Percentiles rank a stretch among this genome's conserved stretches.
Evolutionary conservation across 495 filamentous ascomycete species (phyloP).

Genomic region (Xylaria scruposa): DNA sequence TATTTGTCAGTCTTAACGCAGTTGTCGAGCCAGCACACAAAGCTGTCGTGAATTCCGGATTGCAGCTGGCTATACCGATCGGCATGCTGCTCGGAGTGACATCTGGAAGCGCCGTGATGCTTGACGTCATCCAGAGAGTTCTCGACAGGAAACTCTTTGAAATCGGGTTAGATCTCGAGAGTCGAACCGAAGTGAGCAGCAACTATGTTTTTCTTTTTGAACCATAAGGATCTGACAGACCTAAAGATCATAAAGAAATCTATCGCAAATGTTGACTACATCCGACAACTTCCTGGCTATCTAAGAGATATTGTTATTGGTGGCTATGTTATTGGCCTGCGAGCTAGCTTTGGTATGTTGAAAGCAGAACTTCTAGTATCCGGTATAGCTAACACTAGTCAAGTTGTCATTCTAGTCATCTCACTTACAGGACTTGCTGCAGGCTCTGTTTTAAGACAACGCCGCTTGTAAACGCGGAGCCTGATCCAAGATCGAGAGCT

Average conservation of each 20-base stretch:
- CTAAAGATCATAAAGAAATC: slow-evolving; percentile 44
- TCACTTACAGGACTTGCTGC: slow-evolving; percentile 18
- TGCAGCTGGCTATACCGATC: slow-evolving; percentile 57
- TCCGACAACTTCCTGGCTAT: slow-evolving; percentile 48
- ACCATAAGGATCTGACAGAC: neutral
- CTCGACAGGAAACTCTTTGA: slow-evolving; percentile 30
- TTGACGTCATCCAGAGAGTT: slow-evolving; percentile 32
- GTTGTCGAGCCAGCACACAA: slow-evolving; percentile 56
- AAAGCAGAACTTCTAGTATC: neutral
- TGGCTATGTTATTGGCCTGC: slow-evolving; percentile 44
- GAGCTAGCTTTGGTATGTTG: slow-evolving; percentile 35
- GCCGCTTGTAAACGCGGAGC: slow-evolving; percentile 4
- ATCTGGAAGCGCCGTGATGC: slow-evolving; percentile 51
- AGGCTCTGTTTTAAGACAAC: slow-evolving; percentile 7
- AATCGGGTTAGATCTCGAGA: slow-evolving; percentile 32
- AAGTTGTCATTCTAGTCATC: slow-evolving; percentile 17
- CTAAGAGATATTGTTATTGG: slow-evolving; percentile 39
- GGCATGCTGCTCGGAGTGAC: slow-evolving; percentile 59
- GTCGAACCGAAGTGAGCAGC: slow-evolving; percentile 32
- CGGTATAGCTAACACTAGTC: neutral
- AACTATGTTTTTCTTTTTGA: neutral
- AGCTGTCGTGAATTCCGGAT: slow-evolving; percentile 60
- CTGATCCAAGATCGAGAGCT: neutral
- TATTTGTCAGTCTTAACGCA: slow-evolving; percentile 64
- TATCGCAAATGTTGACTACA: slow-evolving; percentile 56